Base-by-base conservation (phyloP, 2,329 filamentous ascomycete species). In the Arthrobotrys pseudoclavata region DNA sequence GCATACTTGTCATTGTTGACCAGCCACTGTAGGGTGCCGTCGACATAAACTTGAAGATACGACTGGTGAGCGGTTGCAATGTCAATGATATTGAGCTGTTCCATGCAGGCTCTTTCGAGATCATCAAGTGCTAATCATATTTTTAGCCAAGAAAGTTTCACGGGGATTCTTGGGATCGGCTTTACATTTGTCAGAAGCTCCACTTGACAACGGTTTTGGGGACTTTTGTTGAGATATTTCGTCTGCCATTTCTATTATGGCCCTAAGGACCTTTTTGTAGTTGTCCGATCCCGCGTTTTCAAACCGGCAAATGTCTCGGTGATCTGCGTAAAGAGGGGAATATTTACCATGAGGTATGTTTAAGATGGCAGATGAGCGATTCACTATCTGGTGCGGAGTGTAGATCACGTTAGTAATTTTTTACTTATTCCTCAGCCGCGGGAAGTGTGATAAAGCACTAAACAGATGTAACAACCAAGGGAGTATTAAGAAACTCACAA, bases 261-360 rank as follows among this genome's bases (percentile, higher is more conserved):
- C 63, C 29, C 29, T 31, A 7, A 42, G 29, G 1, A 67, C 63
- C 22, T 40, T 67, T 20, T 67, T 67, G 15, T 53, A 67, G 15
- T 20, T 53, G 18, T 67, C 63, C 29, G 63, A 67, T 42, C 55
- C 47, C 20, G 45, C 47, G n/a, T 26, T 42, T 7, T 53, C 47
- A 29, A 37, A 67, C 5, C 63, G 63, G 31, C 63, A 67, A 26
- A 67, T 34, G 20, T 53, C 63, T 42, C 47, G 24, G 26, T 67
- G 63, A 15, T 53, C 48, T 9, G 63, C 63, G 13, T 26, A 67
- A 53, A 67, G 47, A 34, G 63, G 63, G 13, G 26, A 29, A 34
- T 24, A 67, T 53, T 67, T 67, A 26, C 45, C 63, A 42, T 67
- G 63, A 10, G 63, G 63, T n/a, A 66, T 47, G 20, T 67, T 31